Evolutionary conservation across 164 flowering plant species (phyloP), one percentile per base, ranked within the genome.

Genomic region (Platanus orientalis): DNA sequence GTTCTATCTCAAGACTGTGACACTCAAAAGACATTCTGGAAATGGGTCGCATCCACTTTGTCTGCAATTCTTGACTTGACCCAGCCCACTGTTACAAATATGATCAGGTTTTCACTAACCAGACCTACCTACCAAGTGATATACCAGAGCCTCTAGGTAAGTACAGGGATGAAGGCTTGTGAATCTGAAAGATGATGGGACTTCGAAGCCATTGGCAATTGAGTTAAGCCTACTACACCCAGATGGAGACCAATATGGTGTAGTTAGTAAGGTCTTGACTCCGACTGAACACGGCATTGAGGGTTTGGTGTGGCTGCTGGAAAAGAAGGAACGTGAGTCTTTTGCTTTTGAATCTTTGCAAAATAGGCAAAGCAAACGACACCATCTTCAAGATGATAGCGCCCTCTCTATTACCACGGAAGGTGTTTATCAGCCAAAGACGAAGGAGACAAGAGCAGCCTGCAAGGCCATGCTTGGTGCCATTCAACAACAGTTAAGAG

Each of bases 351-450:
- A 82, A 17, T 70, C 75, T 6, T 48, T 48, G 3, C 80, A 79
- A 0, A 64, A 60, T 23, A 71, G 87, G 58, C 85, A 77, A 66
- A 68, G 63, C 57, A 89, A 89, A 76, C 81, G 75, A 40, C 79
- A 88, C 1, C 91, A 87, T 2, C 65, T 84, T 10, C 79, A 79
- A 26, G 91, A 85, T 44, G 96, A 87, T 56, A 88, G 96, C 58
- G 97, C 92, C 40, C 76, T 92, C 3, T 81, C 81, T 28, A 64
- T 85, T 0, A 58, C 83, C 0, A 94, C 88, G n/a, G 97, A 92
- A 39, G 89, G 92, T 14, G 84, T 84, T 54, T 95, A 92, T 72
- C 92, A 82, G 83, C 99, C 99, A 1, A 95, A 90, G 75, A 95
- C 97, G 0, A 92, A 85, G 79, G 97, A 95, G 55, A 92, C 97